Percentiles rank a stretch among this genome's conserved stretches.
Evolutionary conservation across 805 yeast species (phyloP).

Genomic region (Saccharomycopsis fibuligera): DNA sequence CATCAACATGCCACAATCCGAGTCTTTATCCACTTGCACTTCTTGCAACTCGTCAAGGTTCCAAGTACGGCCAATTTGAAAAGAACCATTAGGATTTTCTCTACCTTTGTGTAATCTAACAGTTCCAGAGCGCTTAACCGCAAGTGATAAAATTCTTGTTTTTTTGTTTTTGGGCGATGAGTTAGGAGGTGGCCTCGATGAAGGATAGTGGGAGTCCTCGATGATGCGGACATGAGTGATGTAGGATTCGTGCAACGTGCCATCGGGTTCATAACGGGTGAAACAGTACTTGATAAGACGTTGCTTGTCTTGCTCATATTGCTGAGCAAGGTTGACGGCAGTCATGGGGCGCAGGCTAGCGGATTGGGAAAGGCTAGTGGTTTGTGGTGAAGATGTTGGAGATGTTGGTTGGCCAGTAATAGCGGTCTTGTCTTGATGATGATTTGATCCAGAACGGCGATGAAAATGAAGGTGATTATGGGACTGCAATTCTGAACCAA

Average conservation of each 20-base stretch:
- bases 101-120: constrained; percentile 81
- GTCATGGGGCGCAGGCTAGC: neutral
- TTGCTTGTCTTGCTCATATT: constrained; percentile 50
- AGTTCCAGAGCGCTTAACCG: constrained; percentile 59
- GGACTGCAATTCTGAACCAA: constrained; percentile 6
- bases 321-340: constrained; percentile 39
- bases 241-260: constrained; percentile 47
- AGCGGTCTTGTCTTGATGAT: neutral
- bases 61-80: constrained; percentile 95
- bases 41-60: constrained; percentile 60
- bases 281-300: constrained; percentile 45
- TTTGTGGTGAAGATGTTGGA: neutral
- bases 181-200: constrained; percentile 57
- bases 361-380: neutral
- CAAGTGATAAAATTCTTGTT: constrained; percentile 48
- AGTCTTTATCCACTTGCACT: constrained; percentile 47
- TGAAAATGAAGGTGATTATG: constrained; percentile 3
- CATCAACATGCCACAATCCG: constrained; percentile 51
- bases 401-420: neutral
- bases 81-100: constrained; percentile 61
- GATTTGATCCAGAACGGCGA: neutral
- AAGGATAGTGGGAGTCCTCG: constrained; percentile 69
- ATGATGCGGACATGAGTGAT: constrained; percentile 69
- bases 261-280: constrained; percentile 37
- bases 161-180: constrained; percentile 47